A percentile compares a stretch with the other conserved stretches of the same genome.
phyloP scores from a whole-genome alignment of 257 asterid genomes.

The Fraxinus americana region DNA sequence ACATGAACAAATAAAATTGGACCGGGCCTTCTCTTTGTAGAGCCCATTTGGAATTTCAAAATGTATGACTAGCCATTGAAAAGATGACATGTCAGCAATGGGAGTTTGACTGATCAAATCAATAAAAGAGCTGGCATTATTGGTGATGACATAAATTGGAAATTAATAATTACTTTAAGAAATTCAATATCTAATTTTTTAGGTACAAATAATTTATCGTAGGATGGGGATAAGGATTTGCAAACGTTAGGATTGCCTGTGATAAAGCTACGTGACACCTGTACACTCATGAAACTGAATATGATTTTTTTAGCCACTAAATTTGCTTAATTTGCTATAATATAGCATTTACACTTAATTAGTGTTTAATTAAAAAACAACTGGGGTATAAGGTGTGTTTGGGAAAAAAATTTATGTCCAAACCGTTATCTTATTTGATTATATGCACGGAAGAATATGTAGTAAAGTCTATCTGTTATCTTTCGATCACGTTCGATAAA shows the following conservation, averaged over 20 bases:
- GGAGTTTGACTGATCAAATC: conserved; percentile 33
- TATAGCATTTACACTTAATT: not conserved
- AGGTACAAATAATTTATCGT: not conserved
- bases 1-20: not conserved
- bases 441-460: no score
- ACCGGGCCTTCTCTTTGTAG: not conserved
- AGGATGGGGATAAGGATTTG: not conserved
- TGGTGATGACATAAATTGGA: conserved; percentile 34
- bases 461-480: no score
- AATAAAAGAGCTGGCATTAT: conserved; percentile 33
- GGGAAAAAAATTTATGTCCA: no score
- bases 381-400: no score
- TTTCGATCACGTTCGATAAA: no score
- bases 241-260: conserved; percentile 2
- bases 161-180: conserved; percentile 29
- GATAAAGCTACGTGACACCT: conserved; percentile 23
- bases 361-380: not conserved
- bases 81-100: conserved; percentile 25
- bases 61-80: conserved; percentile 33
- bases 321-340: not conserved
- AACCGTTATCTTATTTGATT: no score
- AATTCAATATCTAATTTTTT: conserved; percentile 19
- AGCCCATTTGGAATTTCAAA: conserved; percentile 27
- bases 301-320: conserved; percentile 20
- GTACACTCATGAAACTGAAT: conserved; percentile 15